Evolutionary conservation across 345 rosid species (phyloP), one percentile per base, ranked within the genome.

Genomic region (Excoecaria agallocha): DNA sequence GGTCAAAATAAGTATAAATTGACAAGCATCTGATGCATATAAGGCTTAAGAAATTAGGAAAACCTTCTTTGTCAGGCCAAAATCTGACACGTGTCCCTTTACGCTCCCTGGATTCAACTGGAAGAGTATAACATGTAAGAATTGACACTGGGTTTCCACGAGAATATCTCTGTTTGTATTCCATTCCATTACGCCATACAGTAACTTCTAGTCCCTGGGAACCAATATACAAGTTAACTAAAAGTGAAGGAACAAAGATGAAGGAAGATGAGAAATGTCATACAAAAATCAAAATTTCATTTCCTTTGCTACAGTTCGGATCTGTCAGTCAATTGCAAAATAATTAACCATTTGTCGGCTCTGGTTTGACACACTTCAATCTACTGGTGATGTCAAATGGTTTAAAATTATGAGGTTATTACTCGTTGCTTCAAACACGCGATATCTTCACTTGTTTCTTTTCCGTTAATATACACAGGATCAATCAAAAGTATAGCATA

Each of bases 21-120:
- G n/a, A 24, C 41, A 65, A 72, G 8, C 72, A 69, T 71, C 43
- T 67, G 22, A 49, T 13, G 30, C n/a, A 35, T 25, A 69, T 24
- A 48, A 5, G 6, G 48, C 62, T 58, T 46, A 50, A 54, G 41
- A 71, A 68, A 41, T 69, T 39, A 71, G 76, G 52, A 74, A 63
- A 78, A 96, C 99, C 96, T 88, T 91, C 87, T 82, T 86, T 85
- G 87, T 96, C 99, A 63, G 99, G 99, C 98, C 99, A 93, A 86
- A 96, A 96, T 73, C 86, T 83, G 78, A 96, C 86, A 74, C 83
- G 6, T 62, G 98, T 96, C 74, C 99, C 99, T 78, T 82, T 82
- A 69, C 73, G 80, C 70, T 75, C 87, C 76, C 83, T 87, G 56
- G 83, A 84, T 77, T 90, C 99, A 76, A 17, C 76, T 5, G 93